Evolutionary conservation across 208 protist genomes (phyloP).

Genomic region (Leptomonas seymouri): DNA sequence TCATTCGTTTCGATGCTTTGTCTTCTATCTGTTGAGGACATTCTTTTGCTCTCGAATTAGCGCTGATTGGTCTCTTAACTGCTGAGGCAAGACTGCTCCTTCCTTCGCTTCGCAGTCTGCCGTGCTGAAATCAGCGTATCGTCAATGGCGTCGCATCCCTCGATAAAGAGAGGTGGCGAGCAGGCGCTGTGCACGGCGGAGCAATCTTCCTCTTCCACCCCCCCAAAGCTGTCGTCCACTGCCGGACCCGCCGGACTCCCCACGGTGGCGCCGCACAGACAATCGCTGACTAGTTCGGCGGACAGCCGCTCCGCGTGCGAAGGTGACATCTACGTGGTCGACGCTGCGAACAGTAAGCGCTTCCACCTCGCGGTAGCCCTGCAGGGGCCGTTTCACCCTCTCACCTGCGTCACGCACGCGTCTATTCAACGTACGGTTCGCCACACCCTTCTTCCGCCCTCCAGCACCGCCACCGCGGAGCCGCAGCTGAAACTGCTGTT

Average conservation of each 20-base stretch:
- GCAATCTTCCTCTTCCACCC: constrained; percentile 3
- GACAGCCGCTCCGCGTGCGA: constrained; percentile 12
- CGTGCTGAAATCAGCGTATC: too few relatives aligned
- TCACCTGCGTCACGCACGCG: constrained; percentile 26
- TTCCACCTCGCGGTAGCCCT: constrained; percentile 23
- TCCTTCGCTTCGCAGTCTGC: background rate
- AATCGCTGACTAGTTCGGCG: background rate
- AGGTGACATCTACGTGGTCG: constrained; percentile 23
- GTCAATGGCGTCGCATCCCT: background rate
- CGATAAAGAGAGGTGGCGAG: too few relatives aligned
- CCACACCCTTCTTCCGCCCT: constrained; percentile 5
- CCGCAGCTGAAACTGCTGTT: constrained; percentile 20
- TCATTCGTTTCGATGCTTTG: too few relatives aligned
- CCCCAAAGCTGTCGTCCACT: background rate
- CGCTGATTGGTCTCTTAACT: background rate
- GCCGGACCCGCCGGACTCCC: constrained; percentile 1
- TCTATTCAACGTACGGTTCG: constrained; percentile 21
- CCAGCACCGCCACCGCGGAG: constrained; percentile 1
- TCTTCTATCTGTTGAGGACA: background rate
- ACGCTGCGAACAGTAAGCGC: constrained; percentile 15
- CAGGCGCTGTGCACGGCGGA: background rate
- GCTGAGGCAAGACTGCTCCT: too few relatives aligned
- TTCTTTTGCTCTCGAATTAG: background rate
- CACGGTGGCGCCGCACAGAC: background rate
- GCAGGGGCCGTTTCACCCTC: constrained; percentile 11